Percentiles rank a stretch among this genome's conserved stretches.
Evolutionary conservation across 169 alveolate genomes (phyloP).

Genomic region (Plasmodium chabaudi): DNA sequence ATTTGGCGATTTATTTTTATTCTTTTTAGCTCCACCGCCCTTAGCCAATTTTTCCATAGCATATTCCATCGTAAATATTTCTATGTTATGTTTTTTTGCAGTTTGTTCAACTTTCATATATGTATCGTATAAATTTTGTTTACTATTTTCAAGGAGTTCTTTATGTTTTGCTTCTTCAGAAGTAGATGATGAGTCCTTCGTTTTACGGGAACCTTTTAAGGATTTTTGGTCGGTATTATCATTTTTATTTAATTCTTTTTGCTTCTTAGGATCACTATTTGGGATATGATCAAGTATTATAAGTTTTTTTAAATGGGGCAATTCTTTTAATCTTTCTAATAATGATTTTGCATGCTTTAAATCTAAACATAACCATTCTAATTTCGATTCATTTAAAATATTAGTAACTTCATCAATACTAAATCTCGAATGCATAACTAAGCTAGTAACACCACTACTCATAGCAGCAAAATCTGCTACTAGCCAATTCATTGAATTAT

Average conservation of each 20-base stretch:
- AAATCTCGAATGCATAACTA: constrained; percentile 69
- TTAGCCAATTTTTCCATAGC: neutral
- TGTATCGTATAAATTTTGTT: too few species aligned
- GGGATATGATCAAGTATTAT: constrained; percentile 25
- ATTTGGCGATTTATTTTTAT: constrained; percentile 74
- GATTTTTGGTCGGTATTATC: too few species aligned
- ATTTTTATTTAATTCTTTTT: too few species aligned
- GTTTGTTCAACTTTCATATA: too few species aligned
- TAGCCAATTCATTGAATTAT: constrained; percentile 59
- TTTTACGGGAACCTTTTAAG: too few species aligned
- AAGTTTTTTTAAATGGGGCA: constrained; percentile 46
- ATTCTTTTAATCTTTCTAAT: neutral
- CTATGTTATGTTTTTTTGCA: neutral
- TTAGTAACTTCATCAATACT: constrained; percentile 38
- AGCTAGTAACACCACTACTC: constrained; percentile 24
- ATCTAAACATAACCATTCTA: constrained; percentile 61
- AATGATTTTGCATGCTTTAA: constrained; percentile 8
- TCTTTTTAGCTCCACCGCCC: neutral
- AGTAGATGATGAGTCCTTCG: too few species aligned
- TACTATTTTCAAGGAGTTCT: too few species aligned
- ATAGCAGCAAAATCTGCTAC: constrained; percentile 28
- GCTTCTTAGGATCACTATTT: neutral
- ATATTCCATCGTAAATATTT: neutral
- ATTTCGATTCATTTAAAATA: constrained; percentile 33
- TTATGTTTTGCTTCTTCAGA: too few species aligned